Percentiles rank a stretch among this genome's conserved stretches.
These are phyloP conservation scores for Magnaporthales sp. DNA, from an alignment of 2,329 filamentous ascomycete species.

Conservation along the genomic window DNA sequence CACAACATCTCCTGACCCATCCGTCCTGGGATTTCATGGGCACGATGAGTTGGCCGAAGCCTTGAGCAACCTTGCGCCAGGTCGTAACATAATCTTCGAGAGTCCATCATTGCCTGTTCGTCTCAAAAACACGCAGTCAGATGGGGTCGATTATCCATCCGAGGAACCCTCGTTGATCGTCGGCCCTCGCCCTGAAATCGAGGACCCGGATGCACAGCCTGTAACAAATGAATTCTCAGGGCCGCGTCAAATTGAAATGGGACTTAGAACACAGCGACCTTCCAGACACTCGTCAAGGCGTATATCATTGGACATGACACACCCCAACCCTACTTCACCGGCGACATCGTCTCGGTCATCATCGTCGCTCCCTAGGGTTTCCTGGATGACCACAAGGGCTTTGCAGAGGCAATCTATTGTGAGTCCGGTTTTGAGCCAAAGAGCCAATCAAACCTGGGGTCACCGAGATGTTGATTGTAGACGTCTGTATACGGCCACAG, in stretches of 20 bases:
- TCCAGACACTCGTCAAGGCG: background rate
- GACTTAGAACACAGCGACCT: background rate
- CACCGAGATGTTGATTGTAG: background rate
- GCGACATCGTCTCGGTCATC: background rate
- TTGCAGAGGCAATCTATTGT: background rate
- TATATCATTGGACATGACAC: background rate
- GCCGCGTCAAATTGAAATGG: background rate
- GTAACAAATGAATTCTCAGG: background rate
- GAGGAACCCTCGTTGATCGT: background rate
- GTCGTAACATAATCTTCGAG: background rate
- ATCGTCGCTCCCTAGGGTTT: background rate
- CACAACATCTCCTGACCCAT: background rate
- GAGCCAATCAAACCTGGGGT: background rate
- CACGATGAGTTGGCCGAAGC: background rate
- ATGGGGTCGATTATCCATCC: background rate
- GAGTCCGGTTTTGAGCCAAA: background rate
- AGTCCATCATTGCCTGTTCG: background rate
- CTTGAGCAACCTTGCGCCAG: background rate
- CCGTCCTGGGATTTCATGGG: background rate
- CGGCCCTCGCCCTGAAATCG: background rate
- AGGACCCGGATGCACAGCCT: background rate
- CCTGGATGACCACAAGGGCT: background rate
- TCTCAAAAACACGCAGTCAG: background rate
- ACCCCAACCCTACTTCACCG: background rate
- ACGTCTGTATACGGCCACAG: background rate